Percentiles rank a stretch among this genome's conserved stretches.
phyloP scores from a whole-genome alignment of 768 basidiomycete genomes.

The Leccinum truebloodii region DNA sequence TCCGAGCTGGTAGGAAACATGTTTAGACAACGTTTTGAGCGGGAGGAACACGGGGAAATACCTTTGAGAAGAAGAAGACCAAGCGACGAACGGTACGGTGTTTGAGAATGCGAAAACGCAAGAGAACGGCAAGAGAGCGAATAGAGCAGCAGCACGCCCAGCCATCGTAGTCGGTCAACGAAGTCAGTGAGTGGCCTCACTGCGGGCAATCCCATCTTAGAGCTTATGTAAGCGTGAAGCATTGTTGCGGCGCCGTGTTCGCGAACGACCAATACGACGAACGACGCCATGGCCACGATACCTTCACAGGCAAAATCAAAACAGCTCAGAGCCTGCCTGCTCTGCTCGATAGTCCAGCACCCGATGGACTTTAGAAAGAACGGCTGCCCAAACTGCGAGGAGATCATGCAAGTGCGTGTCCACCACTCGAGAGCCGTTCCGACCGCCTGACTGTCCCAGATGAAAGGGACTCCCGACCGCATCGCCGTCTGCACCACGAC shows the following conservation, averaged over 20 bases:
- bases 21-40: neutral
- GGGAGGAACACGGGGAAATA: constrained; percentile 23
- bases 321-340: constrained; percentile 84
- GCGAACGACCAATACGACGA: neutral
- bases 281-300: constrained; percentile 42
- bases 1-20: constrained; percentile 50
- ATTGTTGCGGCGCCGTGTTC: neutral
- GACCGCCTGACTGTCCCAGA: constrained; percentile 45
- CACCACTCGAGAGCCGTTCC: neutral
- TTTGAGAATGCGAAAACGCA: constrained; percentile 56
- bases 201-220: neutral
- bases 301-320: constrained; percentile 66
- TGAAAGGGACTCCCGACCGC: constrained; percentile 85
- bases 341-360: constrained; percentile 89
- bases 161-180: constrained; percentile 39
- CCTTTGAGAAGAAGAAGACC: constrained; percentile 67
- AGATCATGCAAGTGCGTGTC: constrained; percentile 78
- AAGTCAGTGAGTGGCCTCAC: neutral
- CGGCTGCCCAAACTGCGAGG: constrained; percentile 98
- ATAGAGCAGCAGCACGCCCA: constrained; percentile 41
- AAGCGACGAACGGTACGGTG: constrained; percentile 65
- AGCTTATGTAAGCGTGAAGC: constrained; percentile 21
- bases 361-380: constrained; percentile 78
- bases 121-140: constrained; percentile 45
- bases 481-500: constrained; percentile 87